Conservation (phyloP, 1,139 yeast genomes). For the Hyphopichia khmerensis region DNA sequence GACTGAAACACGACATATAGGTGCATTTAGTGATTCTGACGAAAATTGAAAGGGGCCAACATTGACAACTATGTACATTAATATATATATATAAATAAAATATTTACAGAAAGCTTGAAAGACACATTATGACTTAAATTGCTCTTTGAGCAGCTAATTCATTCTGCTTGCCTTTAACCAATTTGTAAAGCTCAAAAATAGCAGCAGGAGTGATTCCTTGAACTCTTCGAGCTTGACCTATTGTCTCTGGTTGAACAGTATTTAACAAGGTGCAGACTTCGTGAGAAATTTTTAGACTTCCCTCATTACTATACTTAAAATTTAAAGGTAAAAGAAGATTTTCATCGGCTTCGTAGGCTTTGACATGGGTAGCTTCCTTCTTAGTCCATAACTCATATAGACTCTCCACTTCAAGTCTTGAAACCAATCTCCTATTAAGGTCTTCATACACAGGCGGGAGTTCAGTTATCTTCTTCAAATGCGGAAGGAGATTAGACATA, state of each 20-base stretch:
- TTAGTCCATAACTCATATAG: constrained; percentile 78
- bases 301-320: constrained; percentile 56
- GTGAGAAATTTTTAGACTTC: constrained; percentile 54
- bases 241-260: constrained; percentile 77
- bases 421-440: constrained; percentile 53
- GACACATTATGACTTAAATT: not conserved
- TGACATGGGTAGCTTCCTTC: constrained; percentile 68
- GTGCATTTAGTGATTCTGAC: constrained; percentile 8
- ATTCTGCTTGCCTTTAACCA: constrained; percentile 33
- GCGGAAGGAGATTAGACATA: constrained; percentile 31
- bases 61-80: not conserved
- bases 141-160: constrained; percentile 12
- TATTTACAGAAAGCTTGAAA: not conserved
- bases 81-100: not conserved
- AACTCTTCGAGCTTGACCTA: constrained; percentile 92
- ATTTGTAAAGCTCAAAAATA: constrained; percentile 60
- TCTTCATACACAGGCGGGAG: constrained; percentile 21
- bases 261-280: constrained; percentile 76
- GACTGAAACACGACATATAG: constrained; percentile 2
- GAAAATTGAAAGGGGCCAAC: not conserved
- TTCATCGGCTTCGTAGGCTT: constrained; percentile 85
- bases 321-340: constrained; percentile 61
- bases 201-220: constrained; percentile 95
- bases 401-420: constrained; percentile 74
- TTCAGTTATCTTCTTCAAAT: constrained; percentile 19